Conservation (phyloP, 768 basidiomycete genomes). For the Leccinum ochraceum region DNA sequence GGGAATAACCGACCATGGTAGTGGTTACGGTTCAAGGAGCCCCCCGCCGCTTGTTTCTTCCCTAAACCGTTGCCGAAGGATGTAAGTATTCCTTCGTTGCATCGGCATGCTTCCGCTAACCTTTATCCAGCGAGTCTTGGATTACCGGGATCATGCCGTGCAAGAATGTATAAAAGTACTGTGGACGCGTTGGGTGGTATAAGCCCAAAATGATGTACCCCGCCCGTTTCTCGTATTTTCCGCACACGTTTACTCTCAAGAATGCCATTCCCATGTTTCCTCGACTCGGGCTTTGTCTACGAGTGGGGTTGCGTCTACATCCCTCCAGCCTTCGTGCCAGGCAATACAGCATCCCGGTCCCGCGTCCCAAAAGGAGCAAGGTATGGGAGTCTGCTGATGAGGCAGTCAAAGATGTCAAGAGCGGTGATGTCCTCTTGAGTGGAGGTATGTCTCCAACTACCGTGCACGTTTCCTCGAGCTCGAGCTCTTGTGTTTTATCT, state of each 20-base stretch:
- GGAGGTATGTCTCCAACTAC: constrained; percentile 60
- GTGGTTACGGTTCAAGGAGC: too few relatives aligned
- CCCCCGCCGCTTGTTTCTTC: too few relatives aligned
- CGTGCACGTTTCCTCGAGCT: not conserved
- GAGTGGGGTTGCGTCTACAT: constrained; percentile 7
- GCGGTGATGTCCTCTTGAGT: constrained; percentile 72
- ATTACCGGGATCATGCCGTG: not conserved
- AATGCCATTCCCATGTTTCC: constrained; percentile 6
- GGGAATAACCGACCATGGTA: too few relatives aligned
- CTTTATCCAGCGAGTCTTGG: constrained; percentile 3
- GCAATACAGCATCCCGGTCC: constrained; percentile 5
- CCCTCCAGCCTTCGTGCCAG: constrained; percentile 4
- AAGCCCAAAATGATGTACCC: not conserved
- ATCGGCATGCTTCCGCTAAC: not conserved
- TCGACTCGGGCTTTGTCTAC: constrained; percentile 3
- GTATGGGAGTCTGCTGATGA: constrained; percentile 78
- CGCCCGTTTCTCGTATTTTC: not conserved
- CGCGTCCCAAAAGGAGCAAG: constrained; percentile 42
- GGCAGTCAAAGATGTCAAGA: constrained; percentile 79
- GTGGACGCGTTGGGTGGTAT: not conserved
- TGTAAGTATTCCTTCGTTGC: constrained; percentile 4
- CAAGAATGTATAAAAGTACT: constrained; percentile 16
- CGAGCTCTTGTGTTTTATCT: not conserved
- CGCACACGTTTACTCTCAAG: not conserved
- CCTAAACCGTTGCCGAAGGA: too few relatives aligned